Base-by-base conservation (phyloP, 2,329 filamentous ascomycete species). In the Neofusicoccum cordaticola region DNA sequence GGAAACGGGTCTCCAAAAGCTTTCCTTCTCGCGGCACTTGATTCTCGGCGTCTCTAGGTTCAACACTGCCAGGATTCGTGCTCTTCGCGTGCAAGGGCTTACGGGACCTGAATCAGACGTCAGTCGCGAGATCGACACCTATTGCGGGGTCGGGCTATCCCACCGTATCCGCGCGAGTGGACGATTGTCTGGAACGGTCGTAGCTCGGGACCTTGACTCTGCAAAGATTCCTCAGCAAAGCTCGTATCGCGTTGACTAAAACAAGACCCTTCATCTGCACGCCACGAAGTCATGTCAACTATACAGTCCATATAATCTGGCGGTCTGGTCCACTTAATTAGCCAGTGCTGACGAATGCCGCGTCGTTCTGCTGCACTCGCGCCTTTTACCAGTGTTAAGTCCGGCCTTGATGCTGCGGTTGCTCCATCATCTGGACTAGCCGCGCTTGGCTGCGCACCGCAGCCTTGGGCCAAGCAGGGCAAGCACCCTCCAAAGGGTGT, bases 341-440 rank as follows among this genome's bases (percentile, higher is more conserved):
- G 27, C 56, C 56, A 60, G n/a, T 42, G 56, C 56, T 60, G 42
- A 47, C 44, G 56, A 47, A 22, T 52, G 41, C 42, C 47, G 53
- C 53, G 44, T 31, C 39, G 9, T 15, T 13, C 19, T 57, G 27
- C 53, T 58, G 53, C 53, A 35, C 27, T 42, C 56, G 42, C 56
- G 27, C 37, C 42, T 15, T 19, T 60, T 31, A 47, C 13, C 22
- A 37, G 56, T 42, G 27, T 19, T 47, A 47, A 60, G 27, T 47
- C 56, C 39, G 56, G 56, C 11, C 42, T 47, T 60, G 56, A 47
- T 60, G 42, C 56, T 60, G 56, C 56, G 41, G 56, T 60, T 35
- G 42, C 31, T 60, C 56, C 56, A 60, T 47, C 56, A 60, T 37
- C 56, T 47, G 31, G 56, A 35, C 56, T 60, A 60, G 56, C 56